Evolutionary conservation across 2,329 filamentous ascomycete species (phyloP), one percentile per base, ranked within the genome.

Genomic region (Neurospora sp.): DNA sequence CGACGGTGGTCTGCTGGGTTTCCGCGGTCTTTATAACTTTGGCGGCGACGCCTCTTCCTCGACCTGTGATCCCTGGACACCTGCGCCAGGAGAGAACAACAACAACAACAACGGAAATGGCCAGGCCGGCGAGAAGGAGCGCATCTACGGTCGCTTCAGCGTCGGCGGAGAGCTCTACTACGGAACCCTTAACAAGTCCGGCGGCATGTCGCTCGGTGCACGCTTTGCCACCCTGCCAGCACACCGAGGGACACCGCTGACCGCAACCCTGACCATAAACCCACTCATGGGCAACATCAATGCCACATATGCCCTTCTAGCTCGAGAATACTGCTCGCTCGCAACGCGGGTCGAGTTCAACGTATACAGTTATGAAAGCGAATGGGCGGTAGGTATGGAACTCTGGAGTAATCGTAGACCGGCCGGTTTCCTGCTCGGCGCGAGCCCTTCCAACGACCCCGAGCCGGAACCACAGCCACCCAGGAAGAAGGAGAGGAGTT

Each of bases 261-360:
- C 94, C 8, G 93, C 97, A 76, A 97, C 96, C 1, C 82, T 98
- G 75, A 98, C 95, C 8, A 81, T 97, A 67, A 98, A 97, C 75
- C 96, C 96, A 4, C 83, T 99, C 67, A 97, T 97, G 88, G 96
- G 96, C 19, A 97, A 92, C 77, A 85, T 99, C 71, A 94, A 91
- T 70, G 92, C 93, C 41, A 97, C 89, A 17, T 99, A 99, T 79
- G 92, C 96, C 0, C 92, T 98, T 66, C 91, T 92, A 76, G 95
- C 95, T 1, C 93, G 93, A 3, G 87, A 87, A 40, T 89, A 93
- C 76, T 88, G 97, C 74, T 92, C 93, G 11, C 86, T 99, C 67
- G 96, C 93, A 73, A 96, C 93, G 28, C 89, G 91, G 67, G 95
- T 98, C 81, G 93, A 96, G 77, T 99, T 99, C 81, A 99, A 99